phyloP scores from a whole-genome alignment of 345 rosid genomes.

The Euphorbia lathyris region DNA sequence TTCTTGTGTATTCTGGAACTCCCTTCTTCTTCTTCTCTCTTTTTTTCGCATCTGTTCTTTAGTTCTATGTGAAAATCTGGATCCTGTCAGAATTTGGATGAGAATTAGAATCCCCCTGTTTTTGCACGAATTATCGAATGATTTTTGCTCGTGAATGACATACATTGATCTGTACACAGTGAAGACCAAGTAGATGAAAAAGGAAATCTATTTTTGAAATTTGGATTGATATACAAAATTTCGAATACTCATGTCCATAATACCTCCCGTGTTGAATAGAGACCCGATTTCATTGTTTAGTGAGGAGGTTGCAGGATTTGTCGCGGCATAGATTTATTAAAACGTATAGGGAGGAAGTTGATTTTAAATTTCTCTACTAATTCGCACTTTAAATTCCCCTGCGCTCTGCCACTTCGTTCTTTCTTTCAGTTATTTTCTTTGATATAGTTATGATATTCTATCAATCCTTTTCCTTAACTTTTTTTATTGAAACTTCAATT shows the following conservation, averaged over 20 bases:
- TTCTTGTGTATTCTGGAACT: neutral
- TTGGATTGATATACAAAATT: constrained; percentile 19
- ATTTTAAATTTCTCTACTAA: constrained; percentile 12
- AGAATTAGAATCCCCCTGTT: neutral
- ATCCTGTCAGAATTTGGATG: neutral
- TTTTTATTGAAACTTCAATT: neutral
- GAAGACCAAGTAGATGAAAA: neutral
- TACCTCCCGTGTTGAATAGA: neutral
- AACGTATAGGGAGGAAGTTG: constrained; percentile 8
- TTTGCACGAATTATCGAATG: neutral
- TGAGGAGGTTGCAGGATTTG: neutral
- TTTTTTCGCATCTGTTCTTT: too few species aligned
- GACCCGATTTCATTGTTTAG: neutral
- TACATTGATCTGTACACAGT: neutral
- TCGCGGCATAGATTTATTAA: neutral
- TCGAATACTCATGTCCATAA: neutral
- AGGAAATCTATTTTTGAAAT: neutral
- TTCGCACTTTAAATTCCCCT: constrained; percentile 15
- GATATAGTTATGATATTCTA: neutral
- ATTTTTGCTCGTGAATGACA: neutral
- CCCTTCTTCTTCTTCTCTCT: too few species aligned
- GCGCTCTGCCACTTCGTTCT: neutral
- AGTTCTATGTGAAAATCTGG: constrained; percentile 2
- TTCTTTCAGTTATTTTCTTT: neutral
- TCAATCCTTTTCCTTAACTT: neutral